A percentile compares a stretch with the other conserved stretches of the same genome.
These are phyloP conservation scores for Alisma plantagoaquatica DNA, from an alignment of 106 monocot genomes.

Conservation along the genomic window DNA sequence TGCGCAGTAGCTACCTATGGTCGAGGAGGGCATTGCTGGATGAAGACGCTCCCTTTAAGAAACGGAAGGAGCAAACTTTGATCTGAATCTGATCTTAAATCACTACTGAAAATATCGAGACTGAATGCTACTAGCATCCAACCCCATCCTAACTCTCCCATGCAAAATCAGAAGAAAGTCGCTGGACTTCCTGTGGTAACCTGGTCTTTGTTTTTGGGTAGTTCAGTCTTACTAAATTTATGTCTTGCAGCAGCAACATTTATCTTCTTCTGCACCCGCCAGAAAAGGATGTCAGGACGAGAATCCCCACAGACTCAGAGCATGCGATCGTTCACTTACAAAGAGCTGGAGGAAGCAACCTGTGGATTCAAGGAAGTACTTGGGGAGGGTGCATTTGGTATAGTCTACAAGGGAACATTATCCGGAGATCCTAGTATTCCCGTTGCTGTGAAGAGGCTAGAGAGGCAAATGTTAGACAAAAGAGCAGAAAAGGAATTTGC, in stretches of 20 bases:
- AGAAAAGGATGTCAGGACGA: not conserved
- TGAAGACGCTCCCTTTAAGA: conserved; percentile 15
- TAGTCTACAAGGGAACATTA: conserved; percentile 25
- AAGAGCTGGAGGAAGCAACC: conserved; percentile 26
- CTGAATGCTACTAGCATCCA: not conserved
- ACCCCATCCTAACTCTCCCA: not conserved
- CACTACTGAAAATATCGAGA: not conserved
- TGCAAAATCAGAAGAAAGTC: not conserved
- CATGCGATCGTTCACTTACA: conserved; percentile 18
- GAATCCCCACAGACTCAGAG: not conserved
- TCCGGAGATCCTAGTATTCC: not conserved
- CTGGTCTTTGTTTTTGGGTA: not conserved
- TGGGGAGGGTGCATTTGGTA: conserved; percentile 25
- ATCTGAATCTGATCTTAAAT: too few species aligned
- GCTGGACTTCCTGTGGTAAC: not conserved
- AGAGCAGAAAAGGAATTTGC: conserved; percentile 12
- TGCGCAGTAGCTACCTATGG: conserved; percentile 7
- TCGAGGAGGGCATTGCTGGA: not conserved
- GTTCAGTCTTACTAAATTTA: not conserved
- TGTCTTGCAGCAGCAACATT: not conserved
- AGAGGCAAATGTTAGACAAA: not conserved
- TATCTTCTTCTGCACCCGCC: too few species aligned
- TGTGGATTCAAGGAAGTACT: conserved; percentile 22
- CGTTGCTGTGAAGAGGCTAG: conserved; percentile 31
- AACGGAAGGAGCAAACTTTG: conserved; percentile 5